Evolutionary conservation across 148 eudicot genomes (phyloP), one percentile per base, ranked within the genome.

Genomic region (Chenopodium album): DNA sequence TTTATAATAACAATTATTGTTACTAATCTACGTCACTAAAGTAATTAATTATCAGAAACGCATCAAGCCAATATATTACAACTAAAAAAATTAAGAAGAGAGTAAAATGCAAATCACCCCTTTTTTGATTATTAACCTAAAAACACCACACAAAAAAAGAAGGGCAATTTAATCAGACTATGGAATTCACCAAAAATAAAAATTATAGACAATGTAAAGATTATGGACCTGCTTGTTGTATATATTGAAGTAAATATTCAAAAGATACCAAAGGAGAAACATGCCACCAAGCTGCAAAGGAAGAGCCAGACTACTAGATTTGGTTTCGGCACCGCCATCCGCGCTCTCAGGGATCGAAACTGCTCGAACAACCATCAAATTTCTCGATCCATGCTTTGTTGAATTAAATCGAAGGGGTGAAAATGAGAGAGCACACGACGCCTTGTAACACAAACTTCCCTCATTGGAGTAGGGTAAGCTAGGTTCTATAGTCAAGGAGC

Each of bases 171-270:
- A 37, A 37, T 5, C 44, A 37, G 5, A 37, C 5, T 7, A 37
- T 37, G 44, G 44, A 37, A 37, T 37, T 37, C 5, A 5, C 44
- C 44, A 37, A 5, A 37, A 37, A 37, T 4, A 0, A 37, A 37
- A 37, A 34, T 31, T 34, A 34, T 37, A 48, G 52, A 48, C 52
- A 1, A 48, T 48, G 52, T 9, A 48, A 48, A 48, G 52, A 48
- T 11, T 63, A 70, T 0, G 19, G 16, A 94, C 98, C 98, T 92
- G 94, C 86, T 94, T 94, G 79, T 94, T 94, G 87, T 62, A 92
- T 69, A 94, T 92, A 87, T 94, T 92, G 93, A 89, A 94, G 91
- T 83, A 94, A 62, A 94, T 90, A 78, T 94, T 94, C 85, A 94
- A 85, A 63, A 87, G 77, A 81, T 94, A 94, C 98, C 98, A 94